Conservation (phyloP, 768 basidiomycete species). For the Boletus bicolor region DNA sequence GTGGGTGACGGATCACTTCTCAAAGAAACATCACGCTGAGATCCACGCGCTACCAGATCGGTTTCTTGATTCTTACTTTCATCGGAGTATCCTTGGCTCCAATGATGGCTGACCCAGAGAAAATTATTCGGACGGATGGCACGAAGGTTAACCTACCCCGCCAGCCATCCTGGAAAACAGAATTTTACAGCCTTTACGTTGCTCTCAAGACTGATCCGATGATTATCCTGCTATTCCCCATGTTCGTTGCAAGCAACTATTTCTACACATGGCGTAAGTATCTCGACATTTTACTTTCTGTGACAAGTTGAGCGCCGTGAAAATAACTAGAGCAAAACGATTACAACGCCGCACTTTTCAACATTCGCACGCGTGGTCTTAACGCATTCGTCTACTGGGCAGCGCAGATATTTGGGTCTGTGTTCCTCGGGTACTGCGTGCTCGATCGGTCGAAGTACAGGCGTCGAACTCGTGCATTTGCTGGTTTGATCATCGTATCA, state of each 20-base stretch:
- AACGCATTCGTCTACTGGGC: constrained; percentile 82
- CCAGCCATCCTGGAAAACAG: constrained; percentile 76
- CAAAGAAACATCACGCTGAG: neutral
- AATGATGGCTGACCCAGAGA: constrained; percentile 67
- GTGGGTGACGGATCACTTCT: constrained; percentile 38
- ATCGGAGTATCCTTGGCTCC: constrained; percentile 67
- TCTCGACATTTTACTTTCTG: neutral
- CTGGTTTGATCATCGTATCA: constrained; percentile 63
- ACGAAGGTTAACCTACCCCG: constrained; percentile 58
- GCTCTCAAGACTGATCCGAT: constrained; percentile 67
- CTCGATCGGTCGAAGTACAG: constrained; percentile 55
- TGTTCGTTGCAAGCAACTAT: constrained; percentile 84
- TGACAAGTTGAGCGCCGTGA: constrained; percentile 8
- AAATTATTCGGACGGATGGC: constrained; percentile 74
- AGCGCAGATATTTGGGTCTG: constrained; percentile 71
- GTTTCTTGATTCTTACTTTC: constrained; percentile 67
- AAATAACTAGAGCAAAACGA: constrained; percentile 63
- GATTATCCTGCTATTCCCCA: constrained; percentile 75
- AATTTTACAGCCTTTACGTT: constrained; percentile 66
- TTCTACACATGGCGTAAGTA: constrained; percentile 81
- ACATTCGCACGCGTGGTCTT: constrained; percentile 72
- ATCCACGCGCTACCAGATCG: constrained; percentile 49
- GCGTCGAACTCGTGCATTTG: constrained; percentile 69
- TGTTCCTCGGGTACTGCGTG: constrained; percentile 59
- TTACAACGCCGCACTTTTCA: constrained; percentile 76